These are phyloP conservation scores for Russula abietina DNA, from an alignment of 768 basidiomycete genomes.

Conservation along the genomic window DNA sequence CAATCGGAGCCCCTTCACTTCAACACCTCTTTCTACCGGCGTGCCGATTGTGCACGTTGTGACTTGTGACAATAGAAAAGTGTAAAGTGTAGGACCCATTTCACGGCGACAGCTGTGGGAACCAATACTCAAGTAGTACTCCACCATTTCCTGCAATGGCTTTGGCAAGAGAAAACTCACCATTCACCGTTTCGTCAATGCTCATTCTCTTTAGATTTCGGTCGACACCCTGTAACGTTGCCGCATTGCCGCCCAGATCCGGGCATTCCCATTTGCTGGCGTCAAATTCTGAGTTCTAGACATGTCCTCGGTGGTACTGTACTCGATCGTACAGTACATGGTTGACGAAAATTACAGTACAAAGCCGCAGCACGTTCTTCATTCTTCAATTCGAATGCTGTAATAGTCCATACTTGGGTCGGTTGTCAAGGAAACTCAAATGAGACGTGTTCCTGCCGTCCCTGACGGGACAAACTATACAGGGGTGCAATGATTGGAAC, in stretches of 20 bases:
- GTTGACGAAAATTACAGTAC: not conserved
- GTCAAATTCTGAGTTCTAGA: slow-evolving; percentile 33
- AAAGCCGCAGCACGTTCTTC: not conserved
- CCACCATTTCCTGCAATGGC: too few species aligned
- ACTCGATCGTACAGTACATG: not conserved
- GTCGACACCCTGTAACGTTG: slow-evolving; percentile 34
- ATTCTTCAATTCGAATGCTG: not conserved
- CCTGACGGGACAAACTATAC: too few species aligned
- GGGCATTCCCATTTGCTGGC: slow-evolving; percentile 65
- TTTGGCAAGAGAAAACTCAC: not conserved
- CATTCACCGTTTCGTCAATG: not conserved
- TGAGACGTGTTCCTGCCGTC: not conserved
- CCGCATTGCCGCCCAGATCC: slow-evolving; percentile 60
- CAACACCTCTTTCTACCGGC: slow-evolving; percentile 34
- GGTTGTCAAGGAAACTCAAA: slow-evolving; percentile 7
- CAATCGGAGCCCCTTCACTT: not conserved
- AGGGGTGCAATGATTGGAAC: not conserved
- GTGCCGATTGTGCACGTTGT: slow-evolving; percentile 42
- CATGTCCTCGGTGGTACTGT: not conserved
- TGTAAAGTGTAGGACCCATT: slow-evolving; percentile 35
- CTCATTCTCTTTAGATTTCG: not conserved
- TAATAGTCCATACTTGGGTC: not conserved
- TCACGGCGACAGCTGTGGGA: slow-evolving; percentile 21
- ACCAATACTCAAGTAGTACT: too few species aligned
- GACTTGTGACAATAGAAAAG: slow-evolving; percentile 43